Conservation (phyloP, 768 basidiomycete species). For the Psilocybe cubensis region DNA sequence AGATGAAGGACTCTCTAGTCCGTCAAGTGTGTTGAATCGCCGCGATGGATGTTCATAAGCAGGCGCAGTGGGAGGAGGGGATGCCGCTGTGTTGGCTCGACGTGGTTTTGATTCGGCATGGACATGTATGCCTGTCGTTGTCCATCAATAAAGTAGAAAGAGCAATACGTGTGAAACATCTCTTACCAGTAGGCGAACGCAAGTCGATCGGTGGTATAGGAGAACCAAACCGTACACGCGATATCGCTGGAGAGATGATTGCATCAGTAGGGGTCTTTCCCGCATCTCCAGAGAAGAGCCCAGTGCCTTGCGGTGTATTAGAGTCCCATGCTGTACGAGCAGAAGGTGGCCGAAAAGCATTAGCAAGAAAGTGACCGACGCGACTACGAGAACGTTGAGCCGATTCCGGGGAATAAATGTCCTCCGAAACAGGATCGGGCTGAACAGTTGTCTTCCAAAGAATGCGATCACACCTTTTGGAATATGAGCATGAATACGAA, state of each 20-base stretch:
- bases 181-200: background rate
- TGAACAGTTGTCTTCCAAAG: slow-evolving; percentile 77
- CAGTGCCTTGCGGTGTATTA: slow-evolving; percentile 31
- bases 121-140: background rate
- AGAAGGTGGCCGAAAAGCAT: slow-evolving; percentile 53
- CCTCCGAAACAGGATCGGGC: slow-evolving; percentile 40
- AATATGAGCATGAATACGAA: background rate
- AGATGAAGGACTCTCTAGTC: slow-evolving; percentile 20
- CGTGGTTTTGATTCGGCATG: background rate
- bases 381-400: slow-evolving; percentile 30
- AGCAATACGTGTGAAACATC: background rate
- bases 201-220: background rate
- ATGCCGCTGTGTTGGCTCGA: slow-evolving; percentile 23
- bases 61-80: slow-evolving; percentile 32
- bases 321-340: slow-evolving; percentile 41
- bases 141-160: background rate
- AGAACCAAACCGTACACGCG: background rate
- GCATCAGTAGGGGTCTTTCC: background rate
- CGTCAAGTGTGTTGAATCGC: slow-evolving; percentile 19
- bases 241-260: background rate
- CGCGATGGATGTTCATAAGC: slow-evolving; percentile 17
- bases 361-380: slow-evolving; percentile 56
- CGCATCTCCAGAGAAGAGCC: slow-evolving; percentile 11
- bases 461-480: slow-evolving; percentile 78
- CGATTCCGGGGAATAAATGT: slow-evolving; percentile 28